Percentiles rank a stretch among this genome's conserved stretches.
phyloP scores from a whole-genome alignment of 2,329 filamentous ascomycete species.

The Escovopsis weberi region DNA sequence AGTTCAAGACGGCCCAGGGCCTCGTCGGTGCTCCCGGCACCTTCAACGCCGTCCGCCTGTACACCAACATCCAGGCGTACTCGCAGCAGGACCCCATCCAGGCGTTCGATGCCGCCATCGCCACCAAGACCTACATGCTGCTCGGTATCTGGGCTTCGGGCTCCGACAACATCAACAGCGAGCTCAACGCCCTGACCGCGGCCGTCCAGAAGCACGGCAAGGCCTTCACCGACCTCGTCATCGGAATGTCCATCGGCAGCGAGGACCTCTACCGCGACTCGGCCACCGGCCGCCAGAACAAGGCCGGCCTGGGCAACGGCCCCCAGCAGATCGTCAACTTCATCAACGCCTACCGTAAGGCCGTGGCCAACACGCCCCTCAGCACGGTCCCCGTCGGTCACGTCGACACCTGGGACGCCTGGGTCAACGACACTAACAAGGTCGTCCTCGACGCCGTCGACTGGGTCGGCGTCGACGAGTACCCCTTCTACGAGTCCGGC shows the following conservation, averaged over 20 bases:
- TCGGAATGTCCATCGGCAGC: conserved; percentile 50
- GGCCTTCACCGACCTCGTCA: conserved; percentile 40
- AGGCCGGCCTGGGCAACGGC: conserved; percentile 44
- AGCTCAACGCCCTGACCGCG: conserved; percentile 44
- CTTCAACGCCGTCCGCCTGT: conserved; percentile 47
- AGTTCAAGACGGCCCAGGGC: conserved; percentile 27
- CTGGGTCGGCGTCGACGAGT: conserved; percentile 51
- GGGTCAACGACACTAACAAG: conserved; percentile 44
- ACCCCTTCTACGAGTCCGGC: conserved; percentile 49
- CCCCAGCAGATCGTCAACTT: conserved; percentile 48
- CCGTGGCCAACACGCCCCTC: conserved; percentile 33
- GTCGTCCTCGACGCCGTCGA: conserved; percentile 47
- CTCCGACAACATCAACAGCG: conserved; percentile 38
- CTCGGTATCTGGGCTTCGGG: conserved; percentile 51
- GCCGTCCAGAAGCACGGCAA: conserved; percentile 39
- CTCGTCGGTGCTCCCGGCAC: conserved; percentile 29
- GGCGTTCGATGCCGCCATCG: conserved; percentile 59
- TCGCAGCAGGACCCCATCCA: conserved; percentile 62
- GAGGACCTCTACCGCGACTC: conserved; percentile 53
- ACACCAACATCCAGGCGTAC: conserved; percentile 53
- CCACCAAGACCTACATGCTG: conserved; percentile 44
- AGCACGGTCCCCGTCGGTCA: conserved; percentile 42
- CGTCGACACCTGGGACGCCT: conserved; percentile 54
- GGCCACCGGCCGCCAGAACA: conserved; percentile 46
- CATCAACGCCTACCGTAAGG: conserved; percentile 48